Percentiles rank a stretch among this genome's conserved stretches.
Conservation (phyloP, 345 rosid genomes). For the Rhodamnia argentea region DNA sequence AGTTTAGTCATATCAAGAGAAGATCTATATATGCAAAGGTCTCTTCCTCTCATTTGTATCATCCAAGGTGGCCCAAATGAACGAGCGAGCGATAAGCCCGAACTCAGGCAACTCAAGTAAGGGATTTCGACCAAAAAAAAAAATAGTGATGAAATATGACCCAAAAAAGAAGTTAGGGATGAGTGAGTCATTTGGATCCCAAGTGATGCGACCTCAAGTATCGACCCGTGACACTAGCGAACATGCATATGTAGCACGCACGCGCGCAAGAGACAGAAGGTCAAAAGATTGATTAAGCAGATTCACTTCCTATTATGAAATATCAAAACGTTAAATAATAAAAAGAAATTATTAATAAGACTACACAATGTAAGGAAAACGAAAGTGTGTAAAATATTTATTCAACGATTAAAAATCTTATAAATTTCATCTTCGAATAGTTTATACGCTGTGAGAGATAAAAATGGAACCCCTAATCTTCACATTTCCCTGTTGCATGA, state of each 20-base stretch:
- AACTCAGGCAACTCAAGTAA: neutral
- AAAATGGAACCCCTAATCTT: too few relatives aligned
- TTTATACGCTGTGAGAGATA: too few relatives aligned
- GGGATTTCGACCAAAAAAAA: too few relatives aligned
- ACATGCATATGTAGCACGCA: neutral
- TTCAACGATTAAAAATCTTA: too few relatives aligned
- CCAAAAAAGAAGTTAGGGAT: too few relatives aligned
- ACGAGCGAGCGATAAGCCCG: neutral
- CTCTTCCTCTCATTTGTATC: neutral
- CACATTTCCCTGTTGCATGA: neutral
- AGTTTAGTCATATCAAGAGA: neutral
- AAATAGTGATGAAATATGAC: too few relatives aligned
- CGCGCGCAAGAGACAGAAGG: neutral
- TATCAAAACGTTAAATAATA: neutral
- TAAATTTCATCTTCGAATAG: neutral
- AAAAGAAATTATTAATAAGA: neutral
- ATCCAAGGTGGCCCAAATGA: neutral
- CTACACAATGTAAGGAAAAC: neutral
- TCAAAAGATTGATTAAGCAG: neutral
- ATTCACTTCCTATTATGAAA: neutral
- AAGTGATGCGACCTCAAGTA: neutral
- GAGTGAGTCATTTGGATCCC: neutral
- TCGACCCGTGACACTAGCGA: neutral
- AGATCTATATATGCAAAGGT: neutral
- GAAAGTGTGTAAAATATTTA: neutral